Base-by-base conservation (phyloP, 768 basidiomycete genomes). In the Collybia sordida region DNA sequence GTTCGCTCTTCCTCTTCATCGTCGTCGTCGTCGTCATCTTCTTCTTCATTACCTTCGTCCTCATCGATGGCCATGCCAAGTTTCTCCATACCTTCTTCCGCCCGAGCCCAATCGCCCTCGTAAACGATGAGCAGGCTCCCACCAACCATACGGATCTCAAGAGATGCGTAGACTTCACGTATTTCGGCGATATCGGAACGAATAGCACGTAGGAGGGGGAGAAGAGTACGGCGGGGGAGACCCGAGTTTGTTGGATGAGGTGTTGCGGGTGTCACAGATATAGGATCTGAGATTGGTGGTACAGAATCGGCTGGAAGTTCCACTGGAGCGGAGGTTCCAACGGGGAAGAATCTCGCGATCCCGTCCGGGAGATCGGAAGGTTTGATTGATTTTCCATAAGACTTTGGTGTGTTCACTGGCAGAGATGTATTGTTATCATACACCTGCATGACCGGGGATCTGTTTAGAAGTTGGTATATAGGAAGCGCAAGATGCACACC, bases 61-160 rank as follows among this genome's bases (percentile, higher is more conserved):
- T 64, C 9, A 8, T 45, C 45, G 38, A 24, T 38, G 8, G 24
- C 25, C 45, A 15, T 23, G 9, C 15, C 55, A 4, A 52, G 35
- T 1, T 18, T 38, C 38, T 52, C 50, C 44, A 59, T 8, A 8
- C 48, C 53, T 51, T 53, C 59, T 17, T 42, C 51, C 22, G 49
- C 59, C 14, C 53, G 59, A 6, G 51, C 61, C 66, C 75, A 73
- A 62, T 75, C 81, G 44, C 67, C 75, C 59, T 80, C 79, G 57
- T 97, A 96, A n/a, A 95, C 66, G 35, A 98, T 73, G 47, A 99
- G 71, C 40, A 97, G 64, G 58, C 90, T 93, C 22, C 77, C 80
- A 5, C 90, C 94, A 7, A 92, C 80, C 74, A 98, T 90, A 21
- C 90, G 81, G 56, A 93, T 63, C 55, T 96, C 83, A 6, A 86